A percentile compares a stretch with the other conserved stretches of the same genome.
Conservation (phyloP, 1,284 basidiomycete genomes). For the Tylopilus sp. region DNA sequence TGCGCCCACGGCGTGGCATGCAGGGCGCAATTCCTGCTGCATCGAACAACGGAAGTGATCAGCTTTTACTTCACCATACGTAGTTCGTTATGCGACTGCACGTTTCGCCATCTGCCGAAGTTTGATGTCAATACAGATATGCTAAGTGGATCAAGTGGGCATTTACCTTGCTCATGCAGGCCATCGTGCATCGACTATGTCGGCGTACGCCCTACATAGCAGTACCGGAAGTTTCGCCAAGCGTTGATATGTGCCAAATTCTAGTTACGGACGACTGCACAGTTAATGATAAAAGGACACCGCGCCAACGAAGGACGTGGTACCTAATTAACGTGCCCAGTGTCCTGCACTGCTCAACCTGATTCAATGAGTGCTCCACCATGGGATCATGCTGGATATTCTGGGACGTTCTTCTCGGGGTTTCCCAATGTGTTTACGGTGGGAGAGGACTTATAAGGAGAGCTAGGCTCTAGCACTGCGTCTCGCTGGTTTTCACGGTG, state of each 20-base stretch:
- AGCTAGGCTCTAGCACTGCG: neutral
- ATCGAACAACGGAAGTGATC: conserved; percentile 43
- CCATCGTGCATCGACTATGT: conserved; percentile 41
- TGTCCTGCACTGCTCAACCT: conserved; percentile 30
- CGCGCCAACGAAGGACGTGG: neutral
- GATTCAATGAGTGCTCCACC: no score
- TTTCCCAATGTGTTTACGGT: conserved; percentile 1
- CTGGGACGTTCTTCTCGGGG: conserved; percentile 43
- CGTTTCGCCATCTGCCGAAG: neutral
- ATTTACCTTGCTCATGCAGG: conserved; percentile 4
- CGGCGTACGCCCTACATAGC: conserved; percentile 23
- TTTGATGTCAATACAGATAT: neutral
- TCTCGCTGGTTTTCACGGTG: neutral
- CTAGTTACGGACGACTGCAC: neutral
- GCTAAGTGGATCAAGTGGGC: neutral
- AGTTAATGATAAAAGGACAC: conserved; percentile 1
- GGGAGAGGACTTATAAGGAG: neutral
- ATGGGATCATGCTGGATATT: conserved; percentile 36
- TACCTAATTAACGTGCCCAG: conserved; percentile 29
- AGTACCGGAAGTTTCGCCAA: neutral
- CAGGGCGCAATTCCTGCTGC: conserved; percentile 52
- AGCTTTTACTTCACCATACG: conserved; percentile 50
- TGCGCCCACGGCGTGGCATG: conserved; percentile 9
- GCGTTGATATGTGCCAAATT: neutral
- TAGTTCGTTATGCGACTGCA: conserved; percentile 36